Base-by-base conservation (phyloP, 257 asterid genomes). In the Nicotiana tomentosiformis region DNA sequence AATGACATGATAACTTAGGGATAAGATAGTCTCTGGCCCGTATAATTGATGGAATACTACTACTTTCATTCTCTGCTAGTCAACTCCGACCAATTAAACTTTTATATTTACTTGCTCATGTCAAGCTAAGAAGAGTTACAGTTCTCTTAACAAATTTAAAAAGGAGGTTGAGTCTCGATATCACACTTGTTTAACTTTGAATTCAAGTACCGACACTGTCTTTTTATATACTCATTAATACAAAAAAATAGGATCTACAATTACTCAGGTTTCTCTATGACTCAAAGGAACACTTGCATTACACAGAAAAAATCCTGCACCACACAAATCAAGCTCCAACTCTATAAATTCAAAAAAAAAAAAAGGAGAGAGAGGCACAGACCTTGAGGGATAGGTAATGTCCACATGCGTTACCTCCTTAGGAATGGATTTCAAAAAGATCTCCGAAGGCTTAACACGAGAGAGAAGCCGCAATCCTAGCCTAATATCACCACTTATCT, bases 371-470 rank as follows among this genome's bases (percentile, higher is more conserved):
- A 69, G 70, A 16, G 80, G 78, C 11, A 39, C 57, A 14, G 53
- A 89, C 99, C 97, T 90, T 80, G 98, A 87, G 51, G 99, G 98
- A 74, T 93, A 93, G 33, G 90, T 87, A 78, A 96, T 88, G 81
- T 93, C 99, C 77, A 94, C 86, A 66, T 84, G 82, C 39, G 85
- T 81, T 30, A 87, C 88, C 78, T 94, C 98, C 91, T 96, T 96
- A 3, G 98, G 90, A 81, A 96, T 93, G 79, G 99, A 94, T 87
- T 93, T 96, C 91, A 96, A 93, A 86, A 96, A 93, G 68, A 91
- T 90, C 90, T 94, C 98, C 1, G 98, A 92, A 23, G 99, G 98
- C 91, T 91, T 96, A 72, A 96, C 97, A 30, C 97, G 89, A 10
- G 98, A 93, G 87, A 96, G 82, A 84, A 96, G 91, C 88, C 87